Conservation (phyloP, 805 yeast species). For the Yamadazyma olivae region DNA sequence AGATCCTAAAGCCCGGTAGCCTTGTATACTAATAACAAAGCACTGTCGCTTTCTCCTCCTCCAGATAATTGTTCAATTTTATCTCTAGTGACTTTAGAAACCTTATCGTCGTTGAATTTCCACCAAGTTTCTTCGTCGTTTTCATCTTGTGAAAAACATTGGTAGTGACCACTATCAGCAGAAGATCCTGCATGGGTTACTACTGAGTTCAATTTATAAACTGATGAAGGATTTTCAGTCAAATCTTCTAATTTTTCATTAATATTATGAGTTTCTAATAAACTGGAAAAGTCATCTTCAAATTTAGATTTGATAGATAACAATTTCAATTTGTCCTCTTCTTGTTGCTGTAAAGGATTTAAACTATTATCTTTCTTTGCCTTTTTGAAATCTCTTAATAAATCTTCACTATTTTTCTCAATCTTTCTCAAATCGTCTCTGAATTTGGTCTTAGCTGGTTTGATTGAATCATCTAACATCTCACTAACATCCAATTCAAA, state of each 20-base stretch:
- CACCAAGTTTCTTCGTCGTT: conserved; percentile 83
- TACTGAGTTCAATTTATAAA: conserved; percentile 78
- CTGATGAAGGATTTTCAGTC: conserved; percentile 83
- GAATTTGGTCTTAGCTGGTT: conserved; percentile 58
- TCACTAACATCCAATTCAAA: conserved; percentile 87
- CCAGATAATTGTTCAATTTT: conserved; percentile 86
- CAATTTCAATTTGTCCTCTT: conserved; percentile 50
- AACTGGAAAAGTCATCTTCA: conserved; percentile 40
- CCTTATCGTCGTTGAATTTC: conserved; percentile 92
- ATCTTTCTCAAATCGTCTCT: conserved; percentile 77
- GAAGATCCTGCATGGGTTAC: conserved; percentile 93
- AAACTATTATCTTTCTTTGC: conserved; percentile 30
- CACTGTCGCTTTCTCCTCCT: conserved; percentile 97
- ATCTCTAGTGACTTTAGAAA: conserved; percentile 70
- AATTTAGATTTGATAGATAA: conserved; percentile 50
- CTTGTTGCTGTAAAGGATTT: conserved; percentile 54
- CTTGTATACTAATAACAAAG: conserved; percentile 81
- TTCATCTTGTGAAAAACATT: conserved; percentile 77
- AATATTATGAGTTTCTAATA: conserved; percentile 36
- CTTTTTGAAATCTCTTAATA: conserved; percentile 70
- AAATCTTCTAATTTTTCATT: conserved; percentile 23
- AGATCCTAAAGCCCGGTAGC: conserved; percentile 58
- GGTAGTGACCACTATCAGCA: conserved; percentile 98
- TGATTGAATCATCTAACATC: conserved; percentile 75
- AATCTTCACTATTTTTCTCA: conserved; percentile 71